Percentiles rank a stretch among this genome's conserved stretches.
These are phyloP conservation scores for Colletotrichum chrysophilum DNA, from an alignment of 2,329 filamentous ascomycete genomes.

Conservation along the genomic window DNA sequence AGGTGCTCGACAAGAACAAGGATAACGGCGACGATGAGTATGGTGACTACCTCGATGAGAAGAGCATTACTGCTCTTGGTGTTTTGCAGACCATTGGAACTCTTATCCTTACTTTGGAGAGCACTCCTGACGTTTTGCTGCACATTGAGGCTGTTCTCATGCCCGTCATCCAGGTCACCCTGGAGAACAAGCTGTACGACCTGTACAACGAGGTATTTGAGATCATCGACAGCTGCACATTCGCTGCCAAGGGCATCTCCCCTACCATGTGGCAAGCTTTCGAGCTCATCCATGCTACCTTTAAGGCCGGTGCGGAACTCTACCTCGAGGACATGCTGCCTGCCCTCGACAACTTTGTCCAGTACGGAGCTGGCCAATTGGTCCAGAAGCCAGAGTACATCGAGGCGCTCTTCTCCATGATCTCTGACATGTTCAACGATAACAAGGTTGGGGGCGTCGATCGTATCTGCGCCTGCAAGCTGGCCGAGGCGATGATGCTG, in stretches of 20 bases:
- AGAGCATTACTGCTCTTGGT: constrained; percentile 96
- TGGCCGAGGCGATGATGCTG: constrained; percentile 96
- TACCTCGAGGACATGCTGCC: constrained; percentile 99
- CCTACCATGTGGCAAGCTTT: constrained; percentile 99
- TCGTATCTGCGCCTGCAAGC: constrained; percentile 95
- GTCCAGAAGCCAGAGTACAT: constrained; percentile 86
- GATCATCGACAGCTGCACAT: constrained; percentile 99
- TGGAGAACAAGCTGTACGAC: constrained; percentile 98
- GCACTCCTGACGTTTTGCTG: constrained; percentile 91
- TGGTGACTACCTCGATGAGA: constrained; percentile 94
- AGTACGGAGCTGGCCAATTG: constrained; percentile 84
- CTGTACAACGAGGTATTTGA: constrained; percentile 98
- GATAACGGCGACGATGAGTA: constrained; percentile 79
- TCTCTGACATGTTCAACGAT: constrained; percentile 91
- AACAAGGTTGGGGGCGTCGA: constrained; percentile 93
- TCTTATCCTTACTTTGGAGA: constrained; percentile 94
- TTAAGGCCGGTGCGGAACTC: constrained; percentile 95
- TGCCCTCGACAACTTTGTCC: constrained; percentile 96
- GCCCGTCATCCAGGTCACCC: constrained; percentile 93
- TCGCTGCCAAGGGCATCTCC: constrained; percentile 94
- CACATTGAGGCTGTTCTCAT: constrained; percentile 96
- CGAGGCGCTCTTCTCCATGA: constrained; percentile 90
- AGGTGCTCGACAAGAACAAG: constrained; percentile 84
- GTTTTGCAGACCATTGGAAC: constrained; percentile 98
- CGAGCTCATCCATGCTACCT: constrained; percentile 93